These are phyloP conservation scores for Ceratobasidium sp. DNA, from an alignment of 1,284 basidiomycete genomes.

Conservation along the genomic window DNA sequence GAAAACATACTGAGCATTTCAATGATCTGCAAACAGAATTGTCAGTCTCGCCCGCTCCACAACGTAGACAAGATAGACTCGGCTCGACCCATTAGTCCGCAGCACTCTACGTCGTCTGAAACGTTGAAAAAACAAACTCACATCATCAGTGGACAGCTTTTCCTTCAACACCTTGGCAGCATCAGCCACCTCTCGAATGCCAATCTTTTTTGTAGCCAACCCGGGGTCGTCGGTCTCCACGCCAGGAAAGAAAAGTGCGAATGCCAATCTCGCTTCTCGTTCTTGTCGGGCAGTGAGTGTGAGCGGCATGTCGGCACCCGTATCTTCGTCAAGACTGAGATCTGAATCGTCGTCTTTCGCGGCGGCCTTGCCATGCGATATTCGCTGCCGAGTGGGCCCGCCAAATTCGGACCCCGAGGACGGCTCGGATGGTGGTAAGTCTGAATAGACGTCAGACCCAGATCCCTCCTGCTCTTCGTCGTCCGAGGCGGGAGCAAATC, in stretches of 20 bases:
- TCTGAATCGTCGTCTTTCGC: constrained; percentile 7
- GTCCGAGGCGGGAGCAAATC: constrained; percentile 11
- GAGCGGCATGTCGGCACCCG: neutral
- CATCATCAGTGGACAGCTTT: constrained; percentile 39
- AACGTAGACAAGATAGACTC: neutral
- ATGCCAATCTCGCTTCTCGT: constrained; percentile 39
- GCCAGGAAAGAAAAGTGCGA: constrained; percentile 42
- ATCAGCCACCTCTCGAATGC: constrained; percentile 25
- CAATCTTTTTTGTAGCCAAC: constrained; percentile 29
- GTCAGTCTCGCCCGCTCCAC: constrained; percentile 4
- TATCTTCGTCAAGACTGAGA: neutral
- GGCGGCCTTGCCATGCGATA: neutral
- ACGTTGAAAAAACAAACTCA: constrained; percentile 14
- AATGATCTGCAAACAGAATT: constrained; percentile 19
- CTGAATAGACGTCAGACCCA: constrained; percentile 11
- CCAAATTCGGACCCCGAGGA: constrained; percentile 31
- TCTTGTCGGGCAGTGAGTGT: constrained; percentile 30
- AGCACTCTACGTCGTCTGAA: neutral
- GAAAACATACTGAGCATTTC: constrained; percentile 38
- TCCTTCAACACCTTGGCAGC: constrained; percentile 39
- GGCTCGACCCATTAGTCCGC: neutral
- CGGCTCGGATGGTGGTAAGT: neutral
- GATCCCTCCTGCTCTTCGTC: constrained; percentile 32
- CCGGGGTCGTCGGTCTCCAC: constrained; percentile 26
- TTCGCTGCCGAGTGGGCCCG: neutral